A percentile compares a stretch with the other conserved stretches of the same genome.
These are phyloP conservation scores for Geotrichum australiense DNA, from an alignment of 1,139 yeast genomes.

Conservation along the genomic window DNA sequence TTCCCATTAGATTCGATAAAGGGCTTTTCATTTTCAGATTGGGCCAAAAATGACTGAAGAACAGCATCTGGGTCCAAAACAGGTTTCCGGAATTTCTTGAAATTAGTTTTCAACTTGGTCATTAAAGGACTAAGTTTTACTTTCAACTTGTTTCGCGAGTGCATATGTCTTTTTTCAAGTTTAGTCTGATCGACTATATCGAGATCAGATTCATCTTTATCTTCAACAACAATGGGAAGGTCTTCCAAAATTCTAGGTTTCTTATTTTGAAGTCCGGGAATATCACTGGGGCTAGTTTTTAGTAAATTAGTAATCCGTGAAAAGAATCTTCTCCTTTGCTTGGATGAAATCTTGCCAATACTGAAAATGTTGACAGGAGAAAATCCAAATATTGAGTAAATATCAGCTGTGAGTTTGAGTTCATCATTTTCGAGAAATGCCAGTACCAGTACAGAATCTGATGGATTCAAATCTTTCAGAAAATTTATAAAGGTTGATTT, in stretches of 20 bases:
- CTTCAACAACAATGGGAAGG: slow-evolving; percentile 35
- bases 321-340: slow-evolving; percentile 52
- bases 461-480: slow-evolving; percentile 59
- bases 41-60: slow-evolving; percentile 52
- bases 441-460: slow-evolving; percentile 68
- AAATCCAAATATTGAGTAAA: slow-evolving; percentile 49
- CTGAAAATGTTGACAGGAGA: slow-evolving; percentile 43
- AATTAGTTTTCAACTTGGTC: slow-evolving; percentile 82
- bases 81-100: slow-evolving; percentile 86
- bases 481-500: slow-evolving; percentile 66
- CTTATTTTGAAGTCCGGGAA: slow-evolving; percentile 35
- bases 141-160: slow-evolving; percentile 74
- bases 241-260: slow-evolving; percentile 37
- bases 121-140: slow-evolving; percentile 78
- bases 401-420: slow-evolving; percentile 29
- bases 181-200: slow-evolving; percentile 33
- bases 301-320: slow-evolving; percentile 49
- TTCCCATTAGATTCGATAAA: slow-evolving; percentile 56
- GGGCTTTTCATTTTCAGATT: slow-evolving; percentile 48
- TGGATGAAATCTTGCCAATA: slow-evolving; percentile 40
- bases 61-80: slow-evolving; percentile 69
- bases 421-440: slow-evolving; percentile 50
- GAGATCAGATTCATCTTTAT: slow-evolving; percentile 22
- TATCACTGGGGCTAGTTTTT: slow-evolving; percentile 54
- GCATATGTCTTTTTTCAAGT: slow-evolving; percentile 65